Evolutionary conservation across 2,329 filamentous ascomycete genomes (phyloP), one percentile per base, ranked within the genome.

Genomic region (Hansfordia pulvinata): DNA sequence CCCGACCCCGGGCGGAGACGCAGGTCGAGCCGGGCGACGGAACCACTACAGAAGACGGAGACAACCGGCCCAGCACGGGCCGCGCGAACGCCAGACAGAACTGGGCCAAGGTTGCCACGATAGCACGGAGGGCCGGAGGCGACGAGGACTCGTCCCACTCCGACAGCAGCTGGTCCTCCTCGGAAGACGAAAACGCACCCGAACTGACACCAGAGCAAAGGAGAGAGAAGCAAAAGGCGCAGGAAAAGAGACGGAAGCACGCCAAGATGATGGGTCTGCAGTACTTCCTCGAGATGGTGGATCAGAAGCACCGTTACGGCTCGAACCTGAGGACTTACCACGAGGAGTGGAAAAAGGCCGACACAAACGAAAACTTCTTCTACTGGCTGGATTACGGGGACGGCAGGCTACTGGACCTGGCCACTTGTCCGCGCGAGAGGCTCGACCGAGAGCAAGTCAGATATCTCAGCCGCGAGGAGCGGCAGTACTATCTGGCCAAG

Each of bases 321-420:
- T 78, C 75, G 28, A 92, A 90, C 38, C 52, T 93, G 26, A 64
- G 80, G 17, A 67, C 70, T 17, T 94, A 93, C 40, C 86, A 94
- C 43, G 69, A 73, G 32, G 72, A 80, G 36, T 94, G 86, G 86
- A 84, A 84, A 49, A 70, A 67, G 33, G 60, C 71, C 2, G 61
- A 80, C 16, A 88, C 83, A 0, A 69, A 73, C 4, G 78, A 93
- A 47, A 93, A 90, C 45, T 94, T 86, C 62, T 93, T 93, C 49
- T 88, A 85, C 53, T 93, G 86, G 85, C 61, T 93, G 2, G 86
- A 94, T 46, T 63, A 79, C 31, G 86, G 86, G 5, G 76, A 76
- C 25, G 86, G 86, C 0, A 72, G 60, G 38, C 50, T 67, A 20
- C 46, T 90, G 22, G 77, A 88, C 35, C 56, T 88, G 9, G 65